phyloP scores from a whole-genome alignment of 1,284 basidiomycete species.

The Rhodotorula sp. region DNA sequence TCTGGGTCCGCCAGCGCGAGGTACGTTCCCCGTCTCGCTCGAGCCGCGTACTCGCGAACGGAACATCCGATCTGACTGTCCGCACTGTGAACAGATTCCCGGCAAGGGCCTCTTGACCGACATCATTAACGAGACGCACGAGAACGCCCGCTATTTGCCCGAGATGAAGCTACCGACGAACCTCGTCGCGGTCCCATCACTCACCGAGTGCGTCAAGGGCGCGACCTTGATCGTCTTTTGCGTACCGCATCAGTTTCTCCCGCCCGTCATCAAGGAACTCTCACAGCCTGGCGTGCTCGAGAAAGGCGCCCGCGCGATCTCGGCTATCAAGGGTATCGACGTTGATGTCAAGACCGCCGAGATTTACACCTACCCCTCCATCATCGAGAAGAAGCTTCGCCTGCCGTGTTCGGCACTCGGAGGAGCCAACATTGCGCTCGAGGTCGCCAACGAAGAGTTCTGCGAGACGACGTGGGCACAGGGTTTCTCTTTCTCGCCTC shows the following conservation, averaged over 20 bases:
- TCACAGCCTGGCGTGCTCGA: slow-evolving; percentile 36
- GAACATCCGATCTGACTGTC: background rate
- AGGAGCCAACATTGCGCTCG: slow-evolving; percentile 61
- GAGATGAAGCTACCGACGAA: slow-evolving; percentile 57
- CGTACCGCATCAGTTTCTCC: slow-evolving; percentile 40
- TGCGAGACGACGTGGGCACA: slow-evolving; percentile 56
- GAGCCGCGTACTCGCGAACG: too few relatives aligned
- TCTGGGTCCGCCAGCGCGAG: slow-evolving; percentile 42
- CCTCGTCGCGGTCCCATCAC: slow-evolving; percentile 55
- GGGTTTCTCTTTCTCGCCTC: background rate
- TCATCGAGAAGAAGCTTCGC: slow-evolving; percentile 56
- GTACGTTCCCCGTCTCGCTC: slow-evolving; percentile 1
- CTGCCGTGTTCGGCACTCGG: slow-evolving; percentile 57
- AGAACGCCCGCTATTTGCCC: slow-evolving; percentile 58
- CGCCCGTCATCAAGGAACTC: slow-evolving; percentile 47
- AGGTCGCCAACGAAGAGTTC: slow-evolving; percentile 56
- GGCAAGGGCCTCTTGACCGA: slow-evolving; percentile 38
- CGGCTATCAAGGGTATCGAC: slow-evolving; percentile 58
- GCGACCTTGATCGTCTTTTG: slow-evolving; percentile 41
- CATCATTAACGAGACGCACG: slow-evolving; percentile 53
- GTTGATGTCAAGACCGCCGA: slow-evolving; percentile 56
- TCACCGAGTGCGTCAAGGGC: slow-evolving; percentile 54
- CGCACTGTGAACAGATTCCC: slow-evolving; percentile 23
- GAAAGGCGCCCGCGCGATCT: slow-evolving; percentile 51
- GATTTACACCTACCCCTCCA: slow-evolving; percentile 50